phyloP scores from a whole-genome alignment of 371 early-diverging fungal species.

The Mucor saturninus region DNA sequence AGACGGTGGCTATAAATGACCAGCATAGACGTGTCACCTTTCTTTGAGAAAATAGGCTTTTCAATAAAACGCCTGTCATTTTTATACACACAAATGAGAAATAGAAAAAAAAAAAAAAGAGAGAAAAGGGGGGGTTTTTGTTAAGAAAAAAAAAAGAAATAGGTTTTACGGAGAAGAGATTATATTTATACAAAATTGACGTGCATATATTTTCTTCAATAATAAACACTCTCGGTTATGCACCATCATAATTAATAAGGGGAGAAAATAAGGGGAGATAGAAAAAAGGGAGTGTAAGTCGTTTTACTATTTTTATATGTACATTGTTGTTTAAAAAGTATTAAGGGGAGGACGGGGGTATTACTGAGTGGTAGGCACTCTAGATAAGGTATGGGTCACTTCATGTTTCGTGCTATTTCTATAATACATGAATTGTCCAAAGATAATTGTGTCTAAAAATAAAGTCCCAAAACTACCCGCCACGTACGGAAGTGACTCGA shows the following conservation, averaged over 20 bases:
- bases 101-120: neutral
- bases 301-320: neutral
- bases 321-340: neutral
- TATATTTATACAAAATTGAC: neutral
- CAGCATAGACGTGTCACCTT: constrained; percentile 12
- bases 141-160: neutral
- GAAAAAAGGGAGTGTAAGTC: neutral
- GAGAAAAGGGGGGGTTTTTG: neutral
- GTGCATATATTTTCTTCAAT: neutral
- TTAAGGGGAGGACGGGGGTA: neutral
- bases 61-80: neutral
- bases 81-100: neutral
- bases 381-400: neutral
- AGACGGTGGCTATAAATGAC: neutral
- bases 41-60: constrained; percentile 2
- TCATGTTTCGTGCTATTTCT: constrained; percentile 6
- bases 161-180: neutral
- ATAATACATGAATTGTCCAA: constrained; percentile 37
- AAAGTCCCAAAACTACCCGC: constrained; percentile 40
- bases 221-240: neutral
- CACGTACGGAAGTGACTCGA: constrained; percentile 41
- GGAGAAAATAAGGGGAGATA: constrained; percentile 1
- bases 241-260: neutral
- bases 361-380: constrained; percentile 2
- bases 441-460: constrained; percentile 38